phyloP scores from a whole-genome alignment of 2,329 filamentous ascomycete species.

The Neocatenulostroma microsporum region DNA sequence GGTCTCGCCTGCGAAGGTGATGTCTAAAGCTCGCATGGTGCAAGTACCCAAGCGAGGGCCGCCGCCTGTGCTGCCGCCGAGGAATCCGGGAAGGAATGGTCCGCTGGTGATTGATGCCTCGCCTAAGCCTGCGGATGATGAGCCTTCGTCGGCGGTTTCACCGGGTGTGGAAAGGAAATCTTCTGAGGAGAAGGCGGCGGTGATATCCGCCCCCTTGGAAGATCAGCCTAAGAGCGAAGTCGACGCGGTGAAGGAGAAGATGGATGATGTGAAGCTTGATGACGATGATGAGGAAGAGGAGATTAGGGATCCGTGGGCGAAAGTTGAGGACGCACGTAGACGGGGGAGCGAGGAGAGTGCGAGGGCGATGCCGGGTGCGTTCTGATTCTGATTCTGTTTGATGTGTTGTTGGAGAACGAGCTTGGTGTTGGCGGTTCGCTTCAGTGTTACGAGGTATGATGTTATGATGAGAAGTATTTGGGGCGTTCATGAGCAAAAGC shows the following conservation, averaged over 20 bases:
- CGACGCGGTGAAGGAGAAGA: conserved; percentile 4
- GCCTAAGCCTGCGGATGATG: conserved; percentile 11
- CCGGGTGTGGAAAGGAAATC: no score
- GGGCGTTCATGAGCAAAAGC: no score
- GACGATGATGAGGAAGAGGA: conserved; percentile 14
- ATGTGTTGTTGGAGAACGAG: no score
- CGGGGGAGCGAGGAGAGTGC: conserved; percentile 11
- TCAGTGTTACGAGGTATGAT: no score
- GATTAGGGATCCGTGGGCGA: conserved; percentile 17
- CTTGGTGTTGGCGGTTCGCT: no score
- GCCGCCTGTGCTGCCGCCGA: conserved; percentile 69
- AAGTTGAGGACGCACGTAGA: conserved; percentile 18
- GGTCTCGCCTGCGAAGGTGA: conserved; percentile 32
- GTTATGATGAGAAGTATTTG: no score
- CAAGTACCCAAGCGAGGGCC: conserved; percentile 74
- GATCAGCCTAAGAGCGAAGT: no score
- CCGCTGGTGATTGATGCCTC: conserved; percentile 29
- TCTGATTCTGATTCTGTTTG: no score
- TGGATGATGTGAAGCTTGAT: conserved; percentile 11
- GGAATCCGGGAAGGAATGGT: conserved; percentile 54
- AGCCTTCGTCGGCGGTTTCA: no score
- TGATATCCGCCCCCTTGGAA: no score
- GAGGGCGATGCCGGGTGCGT: conserved; percentile 28
- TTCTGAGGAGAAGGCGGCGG: no score
- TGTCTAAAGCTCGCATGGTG: conserved; percentile 68